A percentile compares a stretch with the other conserved stretches of the same genome.
Evolutionary conservation across 2,329 filamentous ascomycete genomes (phyloP).

Genomic region (Beauveria brongniartii): DNA sequence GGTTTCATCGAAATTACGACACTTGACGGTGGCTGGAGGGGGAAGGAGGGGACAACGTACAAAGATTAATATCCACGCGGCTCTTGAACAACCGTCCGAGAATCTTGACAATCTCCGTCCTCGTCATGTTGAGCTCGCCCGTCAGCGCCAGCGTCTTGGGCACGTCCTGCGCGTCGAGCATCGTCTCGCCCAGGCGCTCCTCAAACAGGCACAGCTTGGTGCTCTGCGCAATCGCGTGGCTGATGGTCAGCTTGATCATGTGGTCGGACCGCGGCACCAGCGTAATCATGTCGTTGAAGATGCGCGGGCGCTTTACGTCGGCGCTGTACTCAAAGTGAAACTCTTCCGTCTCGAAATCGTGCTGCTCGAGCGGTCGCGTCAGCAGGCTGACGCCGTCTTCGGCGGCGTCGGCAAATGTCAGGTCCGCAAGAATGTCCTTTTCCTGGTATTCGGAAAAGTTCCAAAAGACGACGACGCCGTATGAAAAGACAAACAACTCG

Average conservation of each 20-base stretch:
- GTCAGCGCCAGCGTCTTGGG: slow-evolving; percentile 84
- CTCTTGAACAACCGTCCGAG: slow-evolving; percentile 86
- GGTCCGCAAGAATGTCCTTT: slow-evolving; percentile 89
- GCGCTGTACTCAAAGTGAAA: slow-evolving; percentile 97
- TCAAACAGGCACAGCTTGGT: slow-evolving; percentile 96
- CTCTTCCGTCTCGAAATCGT: slow-evolving; percentile 94
- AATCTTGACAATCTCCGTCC: slow-evolving; percentile 87
- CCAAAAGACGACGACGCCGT: slow-evolving; percentile 97
- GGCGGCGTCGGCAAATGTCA: slow-evolving; percentile 74
- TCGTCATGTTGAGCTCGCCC: slow-evolving; percentile 81
- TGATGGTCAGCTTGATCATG: slow-evolving; percentile 98
- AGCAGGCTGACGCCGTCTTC: slow-evolving; percentile 60
- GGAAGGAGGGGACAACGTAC: slow-evolving; percentile 46
- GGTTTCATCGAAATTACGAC: too few species aligned
- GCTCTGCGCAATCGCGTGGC: slow-evolving; percentile 93
- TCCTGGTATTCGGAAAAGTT: slow-evolving; percentile 96
- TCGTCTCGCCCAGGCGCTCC: slow-evolving; percentile 89
- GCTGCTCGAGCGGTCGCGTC: slow-evolving; percentile 71
- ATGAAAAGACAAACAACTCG: slow-evolving; percentile 95
- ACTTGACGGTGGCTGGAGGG: not conserved
- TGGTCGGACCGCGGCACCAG: slow-evolving; percentile 83
- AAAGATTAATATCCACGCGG: slow-evolving; percentile 93
- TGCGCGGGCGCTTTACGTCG: slow-evolving; percentile 74
- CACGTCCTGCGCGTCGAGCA: slow-evolving; percentile 86
- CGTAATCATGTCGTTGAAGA: slow-evolving; percentile 99